phyloP scores from a whole-genome alignment of 208 protist genomes.

The Trypanosomatidae sp. region DNA sequence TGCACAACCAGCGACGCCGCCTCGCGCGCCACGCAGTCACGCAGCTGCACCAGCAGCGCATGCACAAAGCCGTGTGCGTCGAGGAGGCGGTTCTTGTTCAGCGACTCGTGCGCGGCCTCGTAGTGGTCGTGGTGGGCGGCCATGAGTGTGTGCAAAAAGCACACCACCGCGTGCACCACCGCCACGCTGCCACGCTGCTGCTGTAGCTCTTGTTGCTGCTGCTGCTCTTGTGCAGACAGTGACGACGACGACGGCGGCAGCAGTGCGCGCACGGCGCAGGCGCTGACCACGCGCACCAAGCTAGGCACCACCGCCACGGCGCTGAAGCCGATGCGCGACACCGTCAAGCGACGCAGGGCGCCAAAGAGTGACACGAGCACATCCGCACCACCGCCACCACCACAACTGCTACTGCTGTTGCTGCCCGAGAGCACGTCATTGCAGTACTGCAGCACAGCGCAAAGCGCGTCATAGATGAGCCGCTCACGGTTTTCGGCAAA shows the following conservation, averaged over 20 bases:
- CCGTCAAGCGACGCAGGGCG: slow-evolving; percentile 68
- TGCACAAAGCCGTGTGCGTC: slow-evolving; percentile 45
- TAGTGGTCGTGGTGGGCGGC: slow-evolving; percentile 90
- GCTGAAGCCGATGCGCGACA: slow-evolving; percentile 82
- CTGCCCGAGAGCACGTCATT: slow-evolving; percentile 9
- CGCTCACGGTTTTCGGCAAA: slow-evolving; percentile 89
- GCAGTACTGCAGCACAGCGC: slow-evolving; percentile 46
- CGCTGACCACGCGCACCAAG: slow-evolving; percentile 42
- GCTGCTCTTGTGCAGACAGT: too few relatives aligned
- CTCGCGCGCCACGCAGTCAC: slow-evolving; percentile 50
- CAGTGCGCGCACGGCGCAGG: slow-evolving; percentile 40
- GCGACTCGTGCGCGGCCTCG: slow-evolving; percentile 70
- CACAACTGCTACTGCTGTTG: neutral
- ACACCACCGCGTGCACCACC: slow-evolving; percentile 67
- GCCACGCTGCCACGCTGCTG: slow-evolving; percentile 45
- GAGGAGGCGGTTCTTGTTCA: slow-evolving; percentile 85
- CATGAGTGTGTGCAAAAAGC: slow-evolving; percentile 87
- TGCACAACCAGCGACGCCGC: slow-evolving; percentile 72
- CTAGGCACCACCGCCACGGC: slow-evolving; percentile 53
- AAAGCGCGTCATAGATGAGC: slow-evolving; percentile 61
- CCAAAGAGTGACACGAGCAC: slow-evolving; percentile 37
- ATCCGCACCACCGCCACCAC: neutral
- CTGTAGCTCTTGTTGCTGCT: too few relatives aligned
- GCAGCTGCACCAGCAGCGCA: slow-evolving; percentile 50
- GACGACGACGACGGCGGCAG: too few relatives aligned